Evolutionary conservation across 129 eudicot species (phyloP).

Genomic region (Smallanthus sonchifolius): DNA sequence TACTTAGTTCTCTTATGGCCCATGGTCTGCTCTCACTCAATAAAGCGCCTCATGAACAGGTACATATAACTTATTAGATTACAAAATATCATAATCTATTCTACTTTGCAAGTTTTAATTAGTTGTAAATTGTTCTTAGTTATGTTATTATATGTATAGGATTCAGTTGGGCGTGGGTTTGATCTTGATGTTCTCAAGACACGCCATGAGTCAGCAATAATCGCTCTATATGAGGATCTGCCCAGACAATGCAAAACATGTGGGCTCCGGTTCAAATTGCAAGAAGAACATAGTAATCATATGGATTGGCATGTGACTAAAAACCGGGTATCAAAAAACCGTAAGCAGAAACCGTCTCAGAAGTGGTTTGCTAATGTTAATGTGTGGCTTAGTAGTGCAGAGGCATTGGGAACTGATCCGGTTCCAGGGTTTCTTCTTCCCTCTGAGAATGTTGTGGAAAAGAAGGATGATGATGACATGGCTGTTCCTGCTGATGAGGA

Average conservation of each 20-base stretch:
- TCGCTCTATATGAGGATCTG: conserved; percentile 64
- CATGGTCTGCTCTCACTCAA: conserved; percentile 73
- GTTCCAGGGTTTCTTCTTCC: conserved; percentile 69
- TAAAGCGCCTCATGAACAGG: conserved; percentile 60
- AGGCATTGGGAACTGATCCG: conserved; percentile 66
- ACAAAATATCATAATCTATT: background rate
- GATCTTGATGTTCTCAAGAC: conserved; percentile 74
- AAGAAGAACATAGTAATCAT: conserved; percentile 92
- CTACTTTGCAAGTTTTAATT: conserved; percentile 1
- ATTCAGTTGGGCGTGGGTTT: conserved; percentile 73
- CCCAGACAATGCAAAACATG: conserved; percentile 93
- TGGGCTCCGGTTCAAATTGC: conserved; percentile 80
- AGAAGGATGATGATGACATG: conserved; percentile 67
- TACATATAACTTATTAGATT: conserved; percentile 19
- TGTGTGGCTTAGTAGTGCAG: conserved; percentile 91
- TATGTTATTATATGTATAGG: conserved; percentile 40
- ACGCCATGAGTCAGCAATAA: conserved; percentile 74
- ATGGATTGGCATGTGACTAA: conserved; percentile 99
- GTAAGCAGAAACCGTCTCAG: conserved; percentile 87
- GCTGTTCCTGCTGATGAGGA: conserved; percentile 97
- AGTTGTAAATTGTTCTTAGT: conserved; percentile 5
- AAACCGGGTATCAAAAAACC: conserved; percentile 66
- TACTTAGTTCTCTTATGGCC: conserved; percentile 65
- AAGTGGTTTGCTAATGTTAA: conserved; percentile 76
- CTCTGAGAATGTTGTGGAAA: conserved; percentile 50